Percentiles rank a stretch among this genome's conserved stretches.
phyloP scores from a whole-genome alignment of 805 yeast genomes.

The Scheffersomyces stipitis region DNA sequence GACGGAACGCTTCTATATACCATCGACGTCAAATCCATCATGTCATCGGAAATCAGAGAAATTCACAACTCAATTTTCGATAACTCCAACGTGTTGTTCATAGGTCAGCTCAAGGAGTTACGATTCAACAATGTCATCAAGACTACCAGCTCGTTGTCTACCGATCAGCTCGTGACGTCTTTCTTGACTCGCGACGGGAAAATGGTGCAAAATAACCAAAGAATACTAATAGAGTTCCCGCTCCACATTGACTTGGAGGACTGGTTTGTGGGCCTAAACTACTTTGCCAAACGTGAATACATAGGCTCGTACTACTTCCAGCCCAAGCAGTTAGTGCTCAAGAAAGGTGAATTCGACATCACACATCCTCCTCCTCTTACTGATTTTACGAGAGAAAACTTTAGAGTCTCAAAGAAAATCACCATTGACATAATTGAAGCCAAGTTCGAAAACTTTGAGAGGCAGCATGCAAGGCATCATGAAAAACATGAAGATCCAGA shows the following conservation, averaged over 20 bases:
- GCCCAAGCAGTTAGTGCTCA: conserved; percentile 2
- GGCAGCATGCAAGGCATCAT: not conserved
- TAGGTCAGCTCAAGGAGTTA: conserved; percentile 57
- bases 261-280: conserved; percentile 69
- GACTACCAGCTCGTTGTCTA: conserved; percentile 24
- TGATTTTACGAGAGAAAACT: conserved; percentile 17
- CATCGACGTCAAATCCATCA: conserved; percentile 51
- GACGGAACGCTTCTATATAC: conserved; percentile 65
- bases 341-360: not conserved
- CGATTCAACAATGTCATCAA: conserved; percentile 43
- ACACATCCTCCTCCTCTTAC: conserved; percentile 8
- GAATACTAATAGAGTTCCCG: conserved; percentile 62
- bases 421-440: conserved; percentile 67
- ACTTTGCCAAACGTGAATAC: conserved; percentile 62
- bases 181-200: conserved; percentile 37
- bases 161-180: conserved; percentile 21
- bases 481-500: conserved; percentile 10
- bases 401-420: conserved; percentile 56
- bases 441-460: conserved; percentile 36
- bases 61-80: conserved; percentile 63
- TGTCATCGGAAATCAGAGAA: conserved; percentile 62
- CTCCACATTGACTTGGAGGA: conserved; percentile 70
- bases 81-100: conserved; percentile 54
- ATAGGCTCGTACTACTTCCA: conserved; percentile 27
- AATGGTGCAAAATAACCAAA: conserved; percentile 28